These are phyloP conservation scores for Teratosphaeria viscida DNA, from an alignment of 2,329 filamentous ascomycete species.

Conservation along the genomic window DNA sequence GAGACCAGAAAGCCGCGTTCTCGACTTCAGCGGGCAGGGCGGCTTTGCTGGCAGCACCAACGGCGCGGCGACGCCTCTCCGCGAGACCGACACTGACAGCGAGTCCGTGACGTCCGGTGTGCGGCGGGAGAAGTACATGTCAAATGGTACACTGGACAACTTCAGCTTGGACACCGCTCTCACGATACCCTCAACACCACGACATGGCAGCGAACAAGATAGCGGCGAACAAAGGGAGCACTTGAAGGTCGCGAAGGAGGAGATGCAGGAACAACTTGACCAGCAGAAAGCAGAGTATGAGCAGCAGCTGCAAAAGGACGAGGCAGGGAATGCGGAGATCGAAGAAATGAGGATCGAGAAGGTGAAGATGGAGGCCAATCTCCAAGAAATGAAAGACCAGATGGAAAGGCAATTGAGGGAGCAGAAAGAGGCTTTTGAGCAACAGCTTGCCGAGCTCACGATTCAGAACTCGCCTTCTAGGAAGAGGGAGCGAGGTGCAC, in stretches of 20 bases:
- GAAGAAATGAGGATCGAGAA: constrained; percentile 80
- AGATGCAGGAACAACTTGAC: constrained; percentile 74
- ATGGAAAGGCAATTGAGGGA: constrained; percentile 78
- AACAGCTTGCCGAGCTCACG: constrained; percentile 65
- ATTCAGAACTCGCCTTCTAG: constrained; percentile 37
- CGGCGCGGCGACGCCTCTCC: not conserved
- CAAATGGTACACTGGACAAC: constrained; percentile 87
- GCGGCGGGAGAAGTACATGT: constrained; percentile 87
- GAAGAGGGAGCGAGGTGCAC: constrained; percentile 27
- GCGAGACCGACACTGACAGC: constrained; percentile 59
- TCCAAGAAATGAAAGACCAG: constrained; percentile 69
- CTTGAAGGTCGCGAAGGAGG: constrained; percentile 64
- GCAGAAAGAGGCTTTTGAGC: constrained; percentile 76
- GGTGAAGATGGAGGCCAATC: constrained; percentile 68
- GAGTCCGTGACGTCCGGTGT: constrained; percentile 77
- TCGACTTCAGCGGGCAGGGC: constrained; percentile 27
- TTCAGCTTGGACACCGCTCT: constrained; percentile 89
- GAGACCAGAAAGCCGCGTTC: constrained; percentile 43
- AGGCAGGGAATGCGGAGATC: constrained; percentile 65
- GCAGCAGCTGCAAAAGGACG: constrained; percentile 63
- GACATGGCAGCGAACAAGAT: constrained; percentile 66
- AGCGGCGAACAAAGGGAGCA: constrained; percentile 69
- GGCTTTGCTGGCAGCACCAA: constrained; percentile 27
- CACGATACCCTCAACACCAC: constrained; percentile 89
- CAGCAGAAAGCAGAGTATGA: constrained; percentile 75